phyloP scores from a whole-genome alignment of 2,329 filamentous ascomycete genomes.

The Colletotrichum godetiae region DNA sequence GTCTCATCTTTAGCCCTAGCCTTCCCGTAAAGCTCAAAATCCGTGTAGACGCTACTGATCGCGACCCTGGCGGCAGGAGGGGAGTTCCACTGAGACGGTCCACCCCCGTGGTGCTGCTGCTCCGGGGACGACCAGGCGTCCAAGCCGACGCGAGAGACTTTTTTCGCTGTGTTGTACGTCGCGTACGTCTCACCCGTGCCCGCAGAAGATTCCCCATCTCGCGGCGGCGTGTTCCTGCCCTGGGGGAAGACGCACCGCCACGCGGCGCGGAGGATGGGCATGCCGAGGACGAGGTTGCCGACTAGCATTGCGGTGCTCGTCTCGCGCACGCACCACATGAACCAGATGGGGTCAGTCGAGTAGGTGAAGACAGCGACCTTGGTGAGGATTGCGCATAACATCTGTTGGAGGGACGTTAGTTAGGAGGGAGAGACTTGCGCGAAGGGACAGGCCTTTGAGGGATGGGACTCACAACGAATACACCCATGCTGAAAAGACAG shows the following conservation, averaged over 20 bases:
- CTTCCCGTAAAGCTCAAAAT: constrained; percentile 13
- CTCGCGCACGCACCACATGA: constrained; percentile 33
- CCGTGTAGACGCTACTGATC: constrained; percentile 1
- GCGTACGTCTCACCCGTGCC: neutral
- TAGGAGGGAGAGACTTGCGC: neutral
- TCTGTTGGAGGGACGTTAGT: neutral
- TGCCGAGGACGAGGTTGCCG: constrained; percentile 29
- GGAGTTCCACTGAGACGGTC: neutral
- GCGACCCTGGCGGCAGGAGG: constrained; percentile 3
- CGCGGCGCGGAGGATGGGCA: constrained; percentile 11
- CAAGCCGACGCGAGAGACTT: neutral
- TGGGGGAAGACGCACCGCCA: constrained; percentile 21
- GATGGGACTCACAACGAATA: constrained; percentile 19
- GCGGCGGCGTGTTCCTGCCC: neutral
- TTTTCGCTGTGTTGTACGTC: neutral
- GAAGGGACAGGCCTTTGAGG: rapidly evolving
- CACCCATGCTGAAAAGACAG: constrained; percentile 28
- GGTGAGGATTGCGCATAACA: constrained; percentile 24
- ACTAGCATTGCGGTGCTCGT: constrained; percentile 31
- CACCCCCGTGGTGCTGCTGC: neutral
- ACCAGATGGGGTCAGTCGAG: constrained; percentile 19
- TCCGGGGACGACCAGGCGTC: neutral
- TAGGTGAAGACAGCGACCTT: constrained; percentile 25
- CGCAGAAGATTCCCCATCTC: neutral
- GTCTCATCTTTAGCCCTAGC: neutral